Evolutionary conservation across 371 early-diverging fungal genomes (phyloP).

Genomic region (Catenaria anguillulae): DNA sequence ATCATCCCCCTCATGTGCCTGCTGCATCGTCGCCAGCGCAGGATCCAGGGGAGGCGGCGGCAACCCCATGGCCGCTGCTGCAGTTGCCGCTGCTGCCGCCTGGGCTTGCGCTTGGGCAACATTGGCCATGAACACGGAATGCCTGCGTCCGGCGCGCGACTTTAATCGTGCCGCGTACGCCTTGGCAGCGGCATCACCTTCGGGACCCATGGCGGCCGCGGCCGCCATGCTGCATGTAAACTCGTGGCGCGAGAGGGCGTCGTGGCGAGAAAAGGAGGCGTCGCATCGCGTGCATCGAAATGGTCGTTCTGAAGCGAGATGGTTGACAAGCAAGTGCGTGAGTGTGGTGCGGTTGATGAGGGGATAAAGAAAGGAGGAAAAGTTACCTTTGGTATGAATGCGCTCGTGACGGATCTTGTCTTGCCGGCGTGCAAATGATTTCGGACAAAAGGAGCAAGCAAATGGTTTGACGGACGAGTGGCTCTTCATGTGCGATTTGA

Average conservation of each 20-base stretch:
- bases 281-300: not conserved
- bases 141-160: too few relatives aligned
- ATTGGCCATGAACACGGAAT: too few relatives aligned
- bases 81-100: too few relatives aligned
- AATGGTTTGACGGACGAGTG: conserved; percentile 19
- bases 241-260: not conserved
- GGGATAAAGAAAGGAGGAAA: not conserved
- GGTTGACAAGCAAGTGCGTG: not conserved
- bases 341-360: not conserved
- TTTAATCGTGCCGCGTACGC: too few relatives aligned
- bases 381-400: conserved; percentile 39
- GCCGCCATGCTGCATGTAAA: not conserved
- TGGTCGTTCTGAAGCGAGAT: not conserved
- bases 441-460: conserved; percentile 18
- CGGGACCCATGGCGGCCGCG: not conserved
- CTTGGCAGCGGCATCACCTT: not conserved
- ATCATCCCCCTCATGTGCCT: too few relatives aligned
- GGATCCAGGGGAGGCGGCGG: too few relatives aligned
- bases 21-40: too few relatives aligned
- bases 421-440: conserved; percentile 45
- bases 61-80: too few relatives aligned
- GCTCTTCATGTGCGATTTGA: conserved; percentile 19
- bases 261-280: not conserved
- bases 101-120: too few relatives aligned
- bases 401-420: conserved; percentile 50